Percentiles rank a stretch among this genome's conserved stretches.
Conservation (phyloP, 257 asterid genomes). For the Sherardia arvensis region DNA sequence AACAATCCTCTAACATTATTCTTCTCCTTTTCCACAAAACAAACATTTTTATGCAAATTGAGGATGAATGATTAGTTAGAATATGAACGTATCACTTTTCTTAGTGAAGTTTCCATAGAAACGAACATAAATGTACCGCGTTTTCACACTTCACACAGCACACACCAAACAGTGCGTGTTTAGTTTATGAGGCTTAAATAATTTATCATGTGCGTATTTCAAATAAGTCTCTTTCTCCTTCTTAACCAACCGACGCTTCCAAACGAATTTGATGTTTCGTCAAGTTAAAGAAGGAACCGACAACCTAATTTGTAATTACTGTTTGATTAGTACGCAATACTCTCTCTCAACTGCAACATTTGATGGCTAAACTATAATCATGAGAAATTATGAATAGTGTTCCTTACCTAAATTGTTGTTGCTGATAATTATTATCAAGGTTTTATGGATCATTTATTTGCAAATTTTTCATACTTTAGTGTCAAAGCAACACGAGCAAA, state of each 20-base stretch:
- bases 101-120: not conserved
- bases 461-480: no score
- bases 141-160: not conserved
- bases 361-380: not conserved
- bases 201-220: constrained; percentile 3
- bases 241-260: not conserved
- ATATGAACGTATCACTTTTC: not conserved
- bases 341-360: not conserved
- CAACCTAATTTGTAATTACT: not conserved
- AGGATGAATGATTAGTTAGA: not conserved
- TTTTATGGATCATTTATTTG: no score
- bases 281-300: not conserved
- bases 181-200: not conserved
- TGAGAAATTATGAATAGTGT: not conserved
- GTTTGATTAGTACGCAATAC: not conserved
- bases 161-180: no score
- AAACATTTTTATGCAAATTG: not conserved
- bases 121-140: not conserved
- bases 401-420: not conserved
- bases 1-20: not conserved
- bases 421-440: no score
- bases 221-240: not conserved
- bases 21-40: not conserved
- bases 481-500: no score
- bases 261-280: not conserved